Evolutionary conservation across 352 stramenopile species (phyloP).

Genomic region (Globisporangium echinulatum): DNA sequence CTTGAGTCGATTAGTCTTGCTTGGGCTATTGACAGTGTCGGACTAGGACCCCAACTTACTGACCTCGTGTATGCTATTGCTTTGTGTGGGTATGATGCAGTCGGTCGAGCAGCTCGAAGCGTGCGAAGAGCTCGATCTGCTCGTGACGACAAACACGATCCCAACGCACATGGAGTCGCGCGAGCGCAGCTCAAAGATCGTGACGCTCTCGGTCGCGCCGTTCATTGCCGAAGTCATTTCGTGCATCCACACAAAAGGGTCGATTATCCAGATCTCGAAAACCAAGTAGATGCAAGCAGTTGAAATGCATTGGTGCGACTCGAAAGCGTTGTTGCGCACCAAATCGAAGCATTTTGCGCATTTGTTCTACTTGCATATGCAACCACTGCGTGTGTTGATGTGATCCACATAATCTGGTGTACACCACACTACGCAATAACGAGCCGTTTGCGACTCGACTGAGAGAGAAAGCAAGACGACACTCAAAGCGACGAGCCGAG

Average conservation of each 20-base stretch:
- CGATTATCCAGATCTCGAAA: slow-evolving; percentile 77
- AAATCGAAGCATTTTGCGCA: too few species aligned
- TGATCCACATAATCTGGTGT: too few species aligned
- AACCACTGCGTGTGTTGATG: too few species aligned
- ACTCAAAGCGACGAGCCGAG: too few species aligned
- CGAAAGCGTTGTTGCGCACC: background rate
- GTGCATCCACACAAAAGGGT: slow-evolving; percentile 84
- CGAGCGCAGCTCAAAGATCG: slow-evolving; percentile 58
- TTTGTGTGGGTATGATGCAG: slow-evolving; percentile 17
- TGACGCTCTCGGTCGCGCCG: slow-evolving; percentile 78
- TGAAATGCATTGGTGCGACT: background rate
- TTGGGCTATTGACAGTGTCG: too few species aligned
- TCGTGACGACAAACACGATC: slow-evolving; percentile 88
- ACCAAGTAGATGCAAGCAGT: slow-evolving; percentile 41
- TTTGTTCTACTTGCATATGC: too few species aligned
- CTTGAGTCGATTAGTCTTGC: too few species aligned
- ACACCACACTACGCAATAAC: too few species aligned
- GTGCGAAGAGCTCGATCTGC: slow-evolving; percentile 68
- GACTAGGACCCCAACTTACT: background rate
- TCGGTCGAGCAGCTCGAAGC: slow-evolving; percentile 47
- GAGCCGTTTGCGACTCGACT: too few species aligned
- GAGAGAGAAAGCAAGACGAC: too few species aligned
- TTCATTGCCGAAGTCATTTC: slow-evolving; percentile 88
- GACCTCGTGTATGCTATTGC: background rate
- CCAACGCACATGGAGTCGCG: slow-evolving; percentile 28